Evolutionary conservation across 805 yeast genomes (phyloP), one percentile per base, ranked within the genome.

Genomic region (Metschnikowia colocasiae): DNA sequence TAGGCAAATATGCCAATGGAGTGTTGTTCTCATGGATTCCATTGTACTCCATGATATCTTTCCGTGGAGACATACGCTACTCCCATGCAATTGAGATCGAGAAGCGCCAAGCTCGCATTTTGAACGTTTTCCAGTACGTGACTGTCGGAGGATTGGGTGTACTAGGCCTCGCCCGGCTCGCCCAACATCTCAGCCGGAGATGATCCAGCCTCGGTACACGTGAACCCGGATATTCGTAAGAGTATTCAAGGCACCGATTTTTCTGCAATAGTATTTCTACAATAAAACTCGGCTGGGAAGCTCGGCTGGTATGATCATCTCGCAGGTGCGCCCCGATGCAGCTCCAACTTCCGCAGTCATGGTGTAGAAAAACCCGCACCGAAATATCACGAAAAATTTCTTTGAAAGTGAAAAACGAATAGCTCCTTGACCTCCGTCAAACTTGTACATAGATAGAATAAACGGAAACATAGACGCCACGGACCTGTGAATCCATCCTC

Each of bases 21-120:
- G 44, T 47, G 16, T 54, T 57, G 4, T 63, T 68, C 47, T 65
- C 62, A 31, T 87, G 96, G 95, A 67, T 89, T 27, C 96, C 97
- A 1, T 69, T 91, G 57, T 91, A 91, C 64, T 83, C 96, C 8
- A 90, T 91, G 97, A 87, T 91, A 2, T 85, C 96, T 1, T 91
- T 91, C 69, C 73, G 96, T 51, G 80, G 83, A 6, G 96, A 91
- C 60, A 83, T 90, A 29, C 73, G 85, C 8, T 91, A 91, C 59
- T 77, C 89, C 1, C 71, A 73, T 44, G 95, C 95, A 1, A 73
- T 87, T 10, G 61, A 62, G 7, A 71, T 74, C 30, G 81, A 80
- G 42, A 61, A 65, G 35, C 69, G 78, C 44, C 96, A 89, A 64
- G 71, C 70, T 30, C 59, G 50, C 10, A 73, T 87, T 3, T 60